A percentile compares a stretch with the other conserved stretches of the same genome.
These are phyloP conservation scores for Dactylellina sp. DNA, from an alignment of 2,329 filamentous ascomycete genomes.

Conservation along the genomic window DNA sequence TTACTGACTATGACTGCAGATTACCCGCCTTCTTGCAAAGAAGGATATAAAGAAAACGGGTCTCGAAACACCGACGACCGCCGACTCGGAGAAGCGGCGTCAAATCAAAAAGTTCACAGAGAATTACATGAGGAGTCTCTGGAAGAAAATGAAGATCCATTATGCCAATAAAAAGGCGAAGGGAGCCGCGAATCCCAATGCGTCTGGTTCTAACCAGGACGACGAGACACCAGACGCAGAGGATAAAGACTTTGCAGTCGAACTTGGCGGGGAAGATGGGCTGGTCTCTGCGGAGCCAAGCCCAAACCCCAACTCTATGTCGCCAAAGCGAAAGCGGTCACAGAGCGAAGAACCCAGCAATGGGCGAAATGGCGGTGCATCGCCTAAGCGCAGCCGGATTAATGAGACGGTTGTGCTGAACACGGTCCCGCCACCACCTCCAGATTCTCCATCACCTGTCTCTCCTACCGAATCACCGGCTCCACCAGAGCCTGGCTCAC, in stretches of 20 bases:
- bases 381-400: conserved; percentile 51
- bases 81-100: conserved; percentile 32
- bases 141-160: conserved; percentile 54
- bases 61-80: conserved; percentile 26
- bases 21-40: conserved; percentile 47
- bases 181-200: conserved; percentile 17
- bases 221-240: conserved; percentile 20
- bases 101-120: conserved; percentile 51
- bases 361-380: conserved; percentile 17
- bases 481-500: conserved; percentile 18
- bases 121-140: conserved; percentile 42
- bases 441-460: conserved; percentile 11
- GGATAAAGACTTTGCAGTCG: not conserved
- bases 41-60: conserved; percentile 53
- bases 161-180: conserved; percentile 43
- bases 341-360: conserved; percentile 25
- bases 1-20: conserved; percentile 28
- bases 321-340: conserved; percentile 47
- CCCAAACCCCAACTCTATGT: conserved; percentile 27
- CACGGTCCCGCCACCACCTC: conserved; percentile 42
- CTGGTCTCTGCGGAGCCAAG: conserved; percentile 34
- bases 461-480: conserved; percentile 13
- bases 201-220: conserved; percentile 10
- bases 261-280: conserved; percentile 19
- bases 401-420: conserved; percentile 51